These are phyloP conservation scores for Dothistroma pini DNA, from an alignment of 2,329 filamentous ascomycete species.

Conservation along the genomic window DNA sequence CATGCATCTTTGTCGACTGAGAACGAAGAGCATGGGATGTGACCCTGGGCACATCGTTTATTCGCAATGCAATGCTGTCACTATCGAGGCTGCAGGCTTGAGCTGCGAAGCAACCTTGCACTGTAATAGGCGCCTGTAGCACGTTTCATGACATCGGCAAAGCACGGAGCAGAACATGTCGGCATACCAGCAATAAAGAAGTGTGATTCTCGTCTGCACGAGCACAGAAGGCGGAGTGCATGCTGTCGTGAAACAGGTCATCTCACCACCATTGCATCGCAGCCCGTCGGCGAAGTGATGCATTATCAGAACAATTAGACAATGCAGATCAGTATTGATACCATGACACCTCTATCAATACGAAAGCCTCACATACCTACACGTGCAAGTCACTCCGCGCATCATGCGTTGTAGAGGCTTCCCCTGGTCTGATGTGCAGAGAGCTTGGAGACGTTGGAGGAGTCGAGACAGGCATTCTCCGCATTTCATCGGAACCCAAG, in stretches of 20 bases:
- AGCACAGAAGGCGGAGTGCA: constrained; percentile 19
- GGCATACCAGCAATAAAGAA: background rate
- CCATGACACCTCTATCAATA: background rate
- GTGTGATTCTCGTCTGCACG: constrained; percentile 10
- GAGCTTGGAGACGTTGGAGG: constrained; percentile 3
- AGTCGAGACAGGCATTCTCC: constrained; percentile 4
- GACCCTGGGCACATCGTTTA: background rate
- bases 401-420: background rate
- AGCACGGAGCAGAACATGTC: constrained; percentile 15
- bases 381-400: constrained; percentile 8
- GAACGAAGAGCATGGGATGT: background rate
- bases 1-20: background rate
- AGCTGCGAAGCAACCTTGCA: background rate
- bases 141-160: constrained; percentile 12
- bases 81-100: background rate
- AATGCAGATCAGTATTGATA: background rate
- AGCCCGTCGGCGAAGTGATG: background rate
- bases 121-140: constrained; percentile 10
- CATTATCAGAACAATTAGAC: constrained; percentile 11
- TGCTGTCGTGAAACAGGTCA: constrained; percentile 11
- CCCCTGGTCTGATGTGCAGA: constrained; percentile 5
- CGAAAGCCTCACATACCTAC: background rate
- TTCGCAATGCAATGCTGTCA: background rate
- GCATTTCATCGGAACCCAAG: background rate
- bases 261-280: background rate